Base-by-base conservation (phyloP, 176 grass and related monocot species). In the Musa schizocarpa region DNA sequence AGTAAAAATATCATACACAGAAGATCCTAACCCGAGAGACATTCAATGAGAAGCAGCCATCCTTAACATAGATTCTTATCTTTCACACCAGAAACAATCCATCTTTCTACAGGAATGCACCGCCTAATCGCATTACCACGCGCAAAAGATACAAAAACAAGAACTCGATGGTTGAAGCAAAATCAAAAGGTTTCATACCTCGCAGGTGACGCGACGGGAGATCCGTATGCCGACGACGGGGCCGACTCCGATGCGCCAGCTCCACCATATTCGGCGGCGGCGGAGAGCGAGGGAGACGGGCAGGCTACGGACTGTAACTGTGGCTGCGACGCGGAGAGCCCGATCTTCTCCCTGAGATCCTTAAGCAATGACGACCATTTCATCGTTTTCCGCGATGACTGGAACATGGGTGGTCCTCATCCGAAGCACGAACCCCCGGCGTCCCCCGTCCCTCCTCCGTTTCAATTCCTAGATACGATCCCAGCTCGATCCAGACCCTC, bases 321-420 rank as follows among this genome's bases (percentile, higher is more conserved):
- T 78, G 62, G 57, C 73, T 75, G 54, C 79, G 83, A 88, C 76
- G 59, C 86, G 25, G 88, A 83, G 79, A 99, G 86, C 49, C 92
- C 96, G 80, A 99, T 88, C 88, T 86, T 99, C 82, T 83, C 85
- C 50, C 75, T 87, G 76, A 87, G 67, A 66, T 87, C 81, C 76
- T 92, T 92, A 82, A 99, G 96, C 86, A 99, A 99, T 95, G 96
- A 89, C 74, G 96, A 87, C 96, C 96, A 99, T 99, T 93, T 92
- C 96, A 87, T 87, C 49, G 82, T 83, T 78, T 80, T 83, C 52
- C 71, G 71, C 69, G 78, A 80, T 26, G 78, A 80, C 69, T 80
- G 78, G 29, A 71, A 75, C 76, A 88, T 89, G 82, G 68, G 82
- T 54, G 64, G 84, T 87, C 90, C 86, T 94, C 96, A 99, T 99